Evolutionary conservation across 148 eudicot genomes (phyloP), one percentile per base, ranked within the genome.

Genomic region (Silene latifolia): DNA sequence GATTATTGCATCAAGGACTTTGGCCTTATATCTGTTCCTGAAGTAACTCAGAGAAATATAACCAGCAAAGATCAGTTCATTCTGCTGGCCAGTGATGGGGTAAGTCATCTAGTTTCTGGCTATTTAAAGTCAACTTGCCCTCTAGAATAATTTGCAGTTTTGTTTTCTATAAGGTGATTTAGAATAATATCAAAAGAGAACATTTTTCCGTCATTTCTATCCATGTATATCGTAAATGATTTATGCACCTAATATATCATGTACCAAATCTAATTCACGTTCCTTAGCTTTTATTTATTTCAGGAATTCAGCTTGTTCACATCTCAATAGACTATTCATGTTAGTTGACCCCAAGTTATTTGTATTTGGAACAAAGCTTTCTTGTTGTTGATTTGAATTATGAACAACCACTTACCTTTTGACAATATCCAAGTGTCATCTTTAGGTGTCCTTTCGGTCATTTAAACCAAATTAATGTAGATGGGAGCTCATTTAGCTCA

Each of bases 31-130:
- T 95, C 99, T 3, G 91, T 90, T 71, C 99, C 99, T 29, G 90
- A 95, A 78, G 97, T 95, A 56, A 90, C 87, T 29, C 87, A 95
- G 21, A 85, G 90, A 67, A 88, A 82, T 78, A 81, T 95, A 66
- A 87, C 87, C 32, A 77, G 72, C 75, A 78, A 74, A 76, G 99
- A 95, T 75, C 92, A 90, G 65, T 95, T 95, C 78, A 74, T 95
- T 65, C 88, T 95, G 74, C 82, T 95, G 23, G 99, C 97, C 18
- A 79, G 91, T 19, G 99, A 95, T 76, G 99, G 99, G 96, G 99
- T 95, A 92, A n/a, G 90, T 81, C 48, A 14, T 64, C 18, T 19
- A n/a, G n/a, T 32, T 51, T 63, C 5, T 44, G 19, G 15, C 46
- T 56, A 17, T 44, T 61, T 39, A 5, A 39, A 19, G 8, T 73